Evolutionary conservation across 192 early-diverging fungal species (phyloP).

Genomic region (Coemansia brasiliensis): DNA sequence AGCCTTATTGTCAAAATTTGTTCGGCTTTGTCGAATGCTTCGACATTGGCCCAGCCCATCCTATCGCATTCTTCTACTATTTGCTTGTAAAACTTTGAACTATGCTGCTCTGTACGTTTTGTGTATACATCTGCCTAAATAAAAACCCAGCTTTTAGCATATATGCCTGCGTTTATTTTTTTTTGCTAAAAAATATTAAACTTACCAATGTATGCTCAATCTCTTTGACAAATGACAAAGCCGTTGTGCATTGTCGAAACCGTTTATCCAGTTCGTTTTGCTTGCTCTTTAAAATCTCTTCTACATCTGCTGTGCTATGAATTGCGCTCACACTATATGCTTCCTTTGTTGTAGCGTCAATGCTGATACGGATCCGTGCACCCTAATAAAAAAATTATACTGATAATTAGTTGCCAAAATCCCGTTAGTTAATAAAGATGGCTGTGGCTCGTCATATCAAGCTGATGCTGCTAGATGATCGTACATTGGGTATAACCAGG

Average conservation of each 20-base stretch:
- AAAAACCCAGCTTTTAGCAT: too few species aligned
- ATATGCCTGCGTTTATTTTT: too few species aligned
- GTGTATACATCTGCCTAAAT: conserved; percentile 8
- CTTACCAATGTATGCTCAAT: conserved; percentile 41
- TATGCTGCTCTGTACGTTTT: not conserved
- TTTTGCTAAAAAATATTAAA: too few species aligned
- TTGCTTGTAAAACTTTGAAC: conserved; percentile 28
- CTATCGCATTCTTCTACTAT: conserved; percentile 36
- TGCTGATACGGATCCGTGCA: conserved; percentile 10
- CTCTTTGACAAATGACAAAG: conserved; percentile 44
- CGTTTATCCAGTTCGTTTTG: conserved; percentile 22
- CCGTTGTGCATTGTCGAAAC: conserved; percentile 41
- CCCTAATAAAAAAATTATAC: conserved; percentile 3
- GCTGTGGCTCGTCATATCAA: too few species aligned
- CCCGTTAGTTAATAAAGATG: too few species aligned
- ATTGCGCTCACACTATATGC: conserved; percentile 29
- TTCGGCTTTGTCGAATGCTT: conserved; percentile 25
- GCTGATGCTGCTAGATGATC: not conserved
- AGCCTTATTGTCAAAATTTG: conserved; percentile 19
- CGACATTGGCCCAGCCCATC: conserved; percentile 28
- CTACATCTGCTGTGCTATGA: conserved; percentile 29
- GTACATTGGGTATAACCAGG: conserved; percentile 27
- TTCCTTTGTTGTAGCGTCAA: conserved; percentile 18
- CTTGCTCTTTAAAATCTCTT: conserved; percentile 11
- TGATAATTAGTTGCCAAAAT: too few species aligned